phyloP scores from a whole-genome alignment of 1,139 yeast species.

The Pichia sp. region DNA sequence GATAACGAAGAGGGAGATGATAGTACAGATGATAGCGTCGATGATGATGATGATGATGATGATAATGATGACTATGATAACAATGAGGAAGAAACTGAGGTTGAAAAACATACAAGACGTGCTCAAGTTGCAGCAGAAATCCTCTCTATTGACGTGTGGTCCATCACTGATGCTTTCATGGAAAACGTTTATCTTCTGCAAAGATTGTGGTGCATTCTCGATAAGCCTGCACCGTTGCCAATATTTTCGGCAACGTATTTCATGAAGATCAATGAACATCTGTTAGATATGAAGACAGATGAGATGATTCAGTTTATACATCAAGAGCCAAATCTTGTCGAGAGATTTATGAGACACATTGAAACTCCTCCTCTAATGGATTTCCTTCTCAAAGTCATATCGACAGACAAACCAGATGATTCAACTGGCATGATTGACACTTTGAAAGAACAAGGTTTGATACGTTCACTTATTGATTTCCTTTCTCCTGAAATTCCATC shows the following conservation, averaged over 20 bases:
- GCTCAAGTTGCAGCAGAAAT: constrained; percentile 91
- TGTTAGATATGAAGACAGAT: constrained; percentile 84
- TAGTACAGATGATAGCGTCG: constrained; percentile 25
- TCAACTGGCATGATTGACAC: constrained; percentile 73
- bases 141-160: constrained; percentile 90
- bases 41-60: constrained; percentile 18
- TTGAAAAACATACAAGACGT: constrained; percentile 55
- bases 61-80: constrained; percentile 21
- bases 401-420: constrained; percentile 72
- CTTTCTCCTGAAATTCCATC: constrained; percentile 48
- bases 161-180: constrained; percentile 86
- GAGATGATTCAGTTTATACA: constrained; percentile 70
- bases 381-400: constrained; percentile 66
- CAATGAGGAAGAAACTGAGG: constrained; percentile 33
- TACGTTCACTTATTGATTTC: constrained; percentile 50
- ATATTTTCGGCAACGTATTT: constrained; percentile 79
- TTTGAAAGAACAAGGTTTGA: constrained; percentile 56
- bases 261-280: constrained; percentile 90
- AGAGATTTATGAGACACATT: constrained; percentile 67
- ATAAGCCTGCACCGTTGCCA: constrained; percentile 55
- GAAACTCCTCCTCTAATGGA: constrained; percentile 85
- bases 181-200: constrained; percentile 60
- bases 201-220: constrained; percentile 75
- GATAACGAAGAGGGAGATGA: constrained; percentile 28
- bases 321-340: constrained; percentile 56